Evolutionary conservation across 108 stramenopile genomes (phyloP).

Genomic region (Skeletonema potamos): DNA sequence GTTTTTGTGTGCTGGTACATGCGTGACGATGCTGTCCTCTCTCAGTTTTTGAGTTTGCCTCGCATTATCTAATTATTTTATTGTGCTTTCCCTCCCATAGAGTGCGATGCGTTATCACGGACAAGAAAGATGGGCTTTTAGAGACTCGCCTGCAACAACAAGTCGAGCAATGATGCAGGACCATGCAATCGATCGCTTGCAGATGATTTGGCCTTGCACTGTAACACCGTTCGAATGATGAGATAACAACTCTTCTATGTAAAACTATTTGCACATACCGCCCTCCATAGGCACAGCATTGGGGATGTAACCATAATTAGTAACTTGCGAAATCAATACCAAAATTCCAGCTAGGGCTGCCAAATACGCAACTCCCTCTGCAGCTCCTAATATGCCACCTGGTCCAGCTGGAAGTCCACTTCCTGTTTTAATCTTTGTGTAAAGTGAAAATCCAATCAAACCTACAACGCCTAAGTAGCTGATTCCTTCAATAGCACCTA

Average conservation of each 20-base stretch:
- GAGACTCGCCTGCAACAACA: not conserved
- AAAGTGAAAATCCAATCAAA: conserved; percentile 50
- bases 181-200: not conserved
- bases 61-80: not conserved
- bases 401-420: conserved; percentile 71
- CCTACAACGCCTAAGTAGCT: conserved; percentile 62
- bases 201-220: not conserved
- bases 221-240: not conserved
- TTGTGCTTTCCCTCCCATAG: not conserved
- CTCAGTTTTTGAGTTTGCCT: not conserved
- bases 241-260: not conserved
- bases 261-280: conserved; percentile 60
- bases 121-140: not conserved
- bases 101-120: not conserved
- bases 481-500: conserved; percentile 68
- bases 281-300: conserved; percentile 87
- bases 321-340: conserved; percentile 66
- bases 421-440: conserved; percentile 65
- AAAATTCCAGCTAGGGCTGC: conserved; percentile 61
- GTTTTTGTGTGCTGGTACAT: not conserved
- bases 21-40: not conserved
- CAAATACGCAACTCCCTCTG: conserved; percentile 67
- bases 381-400: conserved; percentile 64
- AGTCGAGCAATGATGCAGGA: not conserved
- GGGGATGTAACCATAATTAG: conserved; percentile 80